Evolutionary conservation across 768 basidiomycete species (phyloP).

Genomic region (Xerocomellus chrysenteron): DNA sequence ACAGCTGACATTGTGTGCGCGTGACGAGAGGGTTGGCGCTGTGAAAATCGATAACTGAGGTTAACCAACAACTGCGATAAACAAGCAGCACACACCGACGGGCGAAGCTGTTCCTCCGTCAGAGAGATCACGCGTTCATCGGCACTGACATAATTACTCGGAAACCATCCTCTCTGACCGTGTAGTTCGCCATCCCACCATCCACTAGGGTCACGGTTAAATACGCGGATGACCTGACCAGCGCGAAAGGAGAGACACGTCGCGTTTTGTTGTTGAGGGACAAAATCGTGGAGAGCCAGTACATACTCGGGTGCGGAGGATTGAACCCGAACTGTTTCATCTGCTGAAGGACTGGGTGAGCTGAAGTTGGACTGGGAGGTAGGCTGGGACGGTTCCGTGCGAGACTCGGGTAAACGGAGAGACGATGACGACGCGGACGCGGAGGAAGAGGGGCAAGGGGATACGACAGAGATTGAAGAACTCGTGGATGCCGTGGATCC

Average conservation of each 20-base stretch:
- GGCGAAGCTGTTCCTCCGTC: conserved; percentile 54
- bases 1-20: conserved; percentile 49
- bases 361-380: conserved; percentile 26
- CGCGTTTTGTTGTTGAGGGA: conserved; percentile 63
- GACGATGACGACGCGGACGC: conserved; percentile 51
- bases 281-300: conserved; percentile 90
- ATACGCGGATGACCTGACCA: conserved; percentile 89
- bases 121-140: conserved; percentile 52
- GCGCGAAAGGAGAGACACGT: conserved; percentile 88
- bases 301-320: conserved; percentile 63
- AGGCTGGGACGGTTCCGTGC: conserved; percentile 30
- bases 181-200: conserved; percentile 99
- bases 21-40: conserved; percentile 44
- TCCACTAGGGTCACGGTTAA: conserved; percentile 81
- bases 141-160: conserved; percentile 89
- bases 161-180: conserved; percentile 93
- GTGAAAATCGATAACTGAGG: conserved; percentile 6
- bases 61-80: not conserved
- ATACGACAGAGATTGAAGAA: conserved; percentile 56
- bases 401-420: conserved; percentile 38
- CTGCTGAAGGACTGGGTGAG: conserved; percentile 43
- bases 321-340: conserved; percentile 48
- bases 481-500: conserved; percentile 55
- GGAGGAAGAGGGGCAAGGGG: conserved; percentile 52
- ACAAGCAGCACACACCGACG: conserved; percentile 38